Evolutionary conservation across 768 basidiomycete species (phyloP), one percentile per base, ranked within the genome.

Genomic region (Leccinum disarticulatum): DNA sequence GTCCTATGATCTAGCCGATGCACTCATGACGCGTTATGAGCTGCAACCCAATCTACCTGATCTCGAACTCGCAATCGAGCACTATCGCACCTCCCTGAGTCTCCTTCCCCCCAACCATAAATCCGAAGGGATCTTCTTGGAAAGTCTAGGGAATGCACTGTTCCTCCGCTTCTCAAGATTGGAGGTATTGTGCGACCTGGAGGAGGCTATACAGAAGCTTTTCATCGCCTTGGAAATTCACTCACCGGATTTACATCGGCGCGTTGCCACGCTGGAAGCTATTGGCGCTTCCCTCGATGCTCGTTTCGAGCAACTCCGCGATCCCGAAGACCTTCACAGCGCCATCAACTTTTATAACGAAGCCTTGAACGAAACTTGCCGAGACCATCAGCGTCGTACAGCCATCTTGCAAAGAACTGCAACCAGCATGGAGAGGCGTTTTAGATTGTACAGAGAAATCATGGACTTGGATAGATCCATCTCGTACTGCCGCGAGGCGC

Each of bases 401-500:
- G 11, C 56, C 36, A 57, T 65, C 47, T 61, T 72, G 13, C 54
- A 56, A 30, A 64, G 36, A 55, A 49, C 61, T n/a, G 63, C 70
- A 33, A 52, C 31, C 31, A 61, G 66, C 31, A 52, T 68, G 11
- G 58, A 61, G 56, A 59, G 43, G 13, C 61, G 61, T 17, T 65
- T 68, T 33, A 46, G 58, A 38, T 47, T 65, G 8, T 66, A 57
- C n/a, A 62, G 71, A 7, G 54, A 49, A 19, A 55, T 54, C 3
- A 36, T 47, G 15, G 68, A 74, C 49, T 65, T 74, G 57, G 57
- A 74, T 27, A 61, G 58, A 41, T 70, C 74, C 6, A 68, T 75
- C n/a, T 61, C 65, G 3, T 65, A 59, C 56, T 64, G 49, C 33
- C 70, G 65, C 8, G 66, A 64, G 38, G 65, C 58, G 6, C 65